These are phyloP conservation scores for Thalassiosira sp. DNA, from an alignment of 352 stramenopile species.

Conservation along the genomic window DNA sequence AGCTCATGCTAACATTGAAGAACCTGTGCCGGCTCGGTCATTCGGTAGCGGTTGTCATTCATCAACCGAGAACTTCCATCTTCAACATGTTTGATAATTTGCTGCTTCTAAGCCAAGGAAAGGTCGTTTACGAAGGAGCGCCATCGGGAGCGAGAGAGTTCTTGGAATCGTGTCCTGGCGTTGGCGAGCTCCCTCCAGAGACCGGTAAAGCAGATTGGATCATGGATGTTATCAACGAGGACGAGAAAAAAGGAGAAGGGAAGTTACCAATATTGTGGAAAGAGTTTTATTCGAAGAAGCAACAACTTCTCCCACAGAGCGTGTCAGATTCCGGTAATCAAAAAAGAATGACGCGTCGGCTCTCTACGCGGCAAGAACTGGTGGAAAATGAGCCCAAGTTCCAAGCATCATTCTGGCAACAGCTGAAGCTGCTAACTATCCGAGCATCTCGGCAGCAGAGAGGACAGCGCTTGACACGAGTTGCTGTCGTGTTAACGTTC, in stretches of 20 bases:
- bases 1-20: conserved; percentile 88
- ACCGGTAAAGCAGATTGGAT: conserved; percentile 80
- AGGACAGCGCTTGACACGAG: conserved; percentile 61
- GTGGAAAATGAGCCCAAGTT: conserved; percentile 48
- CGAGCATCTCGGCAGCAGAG: conserved; percentile 66
- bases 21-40: conserved; percentile 85
- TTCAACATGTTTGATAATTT: conserved; percentile 89
- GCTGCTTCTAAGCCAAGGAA: conserved; percentile 84
- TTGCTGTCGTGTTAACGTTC: conserved; percentile 50
- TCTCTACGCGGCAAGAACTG: conserved; percentile 47
- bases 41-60: conserved; percentile 90
- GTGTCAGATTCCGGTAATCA: not conserved
- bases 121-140: conserved; percentile 86
- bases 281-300: conserved; percentile 10
- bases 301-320: conserved; percentile 1
- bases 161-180: conserved; percentile 52
- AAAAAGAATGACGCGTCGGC: conserved; percentile 5
- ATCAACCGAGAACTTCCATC: conserved; percentile 88
- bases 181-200: conserved; percentile 40
- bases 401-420: conserved; percentile 48
- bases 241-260: conserved; percentile 49
- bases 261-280: conserved; percentile 15
- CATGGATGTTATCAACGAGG: conserved; percentile 71
- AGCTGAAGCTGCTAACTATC: conserved; percentile 60
- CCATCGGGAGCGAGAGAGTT: conserved; percentile 41